Evolutionary conservation across 2,329 filamentous ascomycete species (phyloP).

Genomic region (Neofusicoccum ribis): DNA sequence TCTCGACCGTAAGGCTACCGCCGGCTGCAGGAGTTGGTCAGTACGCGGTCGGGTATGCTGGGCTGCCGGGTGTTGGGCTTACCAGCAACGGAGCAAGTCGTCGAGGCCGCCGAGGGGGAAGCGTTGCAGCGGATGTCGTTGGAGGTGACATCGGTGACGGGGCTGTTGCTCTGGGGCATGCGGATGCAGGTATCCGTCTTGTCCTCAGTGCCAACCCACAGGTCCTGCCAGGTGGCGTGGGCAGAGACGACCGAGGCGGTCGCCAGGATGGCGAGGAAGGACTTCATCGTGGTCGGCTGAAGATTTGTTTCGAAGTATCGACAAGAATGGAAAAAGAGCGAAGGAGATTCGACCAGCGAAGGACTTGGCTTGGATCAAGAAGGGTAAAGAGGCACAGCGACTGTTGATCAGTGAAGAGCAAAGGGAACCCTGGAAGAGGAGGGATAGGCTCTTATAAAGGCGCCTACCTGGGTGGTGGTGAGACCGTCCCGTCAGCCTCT

Average conservation of each 20-base stretch:
- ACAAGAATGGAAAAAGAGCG: constrained; percentile 4
- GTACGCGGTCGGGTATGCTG: neutral
- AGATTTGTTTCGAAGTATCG: neutral
- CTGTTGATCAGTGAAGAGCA: constrained; percentile 12
- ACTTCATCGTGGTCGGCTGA: constrained; percentile 11
- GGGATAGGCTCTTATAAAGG: neutral
- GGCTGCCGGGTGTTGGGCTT: neutral
- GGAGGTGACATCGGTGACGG: constrained; percentile 37
- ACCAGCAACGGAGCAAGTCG: constrained; percentile 25
- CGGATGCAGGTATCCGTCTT: constrained; percentile 47
- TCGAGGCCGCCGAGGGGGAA: constrained; percentile 27
- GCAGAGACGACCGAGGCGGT: constrained; percentile 36
- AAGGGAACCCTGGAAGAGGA: neutral
- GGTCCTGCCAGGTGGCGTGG: constrained; percentile 40
- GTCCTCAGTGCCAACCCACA: constrained; percentile 39
- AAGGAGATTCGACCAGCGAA: constrained; percentile 13
- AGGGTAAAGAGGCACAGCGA: constrained; percentile 2
- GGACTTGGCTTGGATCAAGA: neutral
- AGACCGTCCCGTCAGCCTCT: neutral
- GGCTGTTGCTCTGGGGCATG: constrained; percentile 43
- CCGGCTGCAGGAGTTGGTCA: constrained; percentile 31
- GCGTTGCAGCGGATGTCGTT: constrained; percentile 38
- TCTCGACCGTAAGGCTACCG: constrained; percentile 35
- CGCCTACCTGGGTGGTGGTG: neutral
- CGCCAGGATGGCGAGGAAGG: constrained; percentile 31